A percentile compares a stretch with the other conserved stretches of the same genome.
Conservation (phyloP, 2,329 filamentous ascomycete genomes). For the Colletotrichum sp. region DNA sequence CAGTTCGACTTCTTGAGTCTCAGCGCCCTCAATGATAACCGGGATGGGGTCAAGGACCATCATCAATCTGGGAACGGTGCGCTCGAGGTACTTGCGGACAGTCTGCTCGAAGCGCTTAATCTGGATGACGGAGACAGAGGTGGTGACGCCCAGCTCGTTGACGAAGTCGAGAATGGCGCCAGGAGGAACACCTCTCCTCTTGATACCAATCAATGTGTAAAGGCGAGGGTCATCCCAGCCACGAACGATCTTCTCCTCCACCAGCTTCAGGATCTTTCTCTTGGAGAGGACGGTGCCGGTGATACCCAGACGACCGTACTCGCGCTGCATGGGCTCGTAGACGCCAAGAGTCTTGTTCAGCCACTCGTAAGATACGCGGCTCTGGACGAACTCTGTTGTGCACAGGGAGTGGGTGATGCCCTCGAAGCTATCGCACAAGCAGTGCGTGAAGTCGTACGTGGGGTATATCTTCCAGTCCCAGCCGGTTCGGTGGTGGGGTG, state of each 20-base stretch:
- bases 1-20: slow-evolving; percentile 66
- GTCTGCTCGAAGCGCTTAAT: slow-evolving; percentile 84
- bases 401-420: slow-evolving; percentile 91
- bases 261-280: slow-evolving; percentile 80
- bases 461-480: slow-evolving; percentile 92
- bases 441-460: slow-evolving; percentile 84
- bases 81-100: slow-evolving; percentile 85
- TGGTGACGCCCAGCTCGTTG: slow-evolving; percentile 90
- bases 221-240: slow-evolving; percentile 92
- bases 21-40: slow-evolving; percentile 81
- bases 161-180: slow-evolving; percentile 90
- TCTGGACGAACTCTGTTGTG: slow-evolving; percentile 89
- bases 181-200: slow-evolving; percentile 84
- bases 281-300: slow-evolving; percentile 82
- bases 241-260: slow-evolving; percentile 78
- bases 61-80: slow-evolving; percentile 87
- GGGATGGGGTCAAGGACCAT: slow-evolving; percentile 85
- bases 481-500: slow-evolving; percentile 79
- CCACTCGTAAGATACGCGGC: slow-evolving; percentile 89
- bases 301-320: slow-evolving; percentile 67
- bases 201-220: slow-evolving; percentile 84
- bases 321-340: slow-evolving; percentile 93
- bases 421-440: slow-evolving; percentile 91
- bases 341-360: slow-evolving; percentile 78
- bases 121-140: slow-evolving; percentile 79